phyloP scores from a whole-genome alignment of 192 early-diverging fungal species.

The Chytriomyces sp. region DNA sequence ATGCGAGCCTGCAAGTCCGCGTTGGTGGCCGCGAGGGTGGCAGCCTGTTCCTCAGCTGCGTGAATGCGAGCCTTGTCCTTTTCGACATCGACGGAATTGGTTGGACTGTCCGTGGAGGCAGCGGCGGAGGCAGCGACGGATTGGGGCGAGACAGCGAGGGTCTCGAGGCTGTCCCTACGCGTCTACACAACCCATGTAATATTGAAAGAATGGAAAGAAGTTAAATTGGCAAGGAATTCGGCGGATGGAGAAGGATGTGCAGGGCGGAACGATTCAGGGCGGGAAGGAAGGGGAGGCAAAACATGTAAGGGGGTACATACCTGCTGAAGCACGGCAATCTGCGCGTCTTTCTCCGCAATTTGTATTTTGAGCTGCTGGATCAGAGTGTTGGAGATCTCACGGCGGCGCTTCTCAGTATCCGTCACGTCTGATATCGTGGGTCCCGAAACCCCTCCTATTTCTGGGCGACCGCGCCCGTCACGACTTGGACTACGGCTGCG shows the following conservation, averaged over 20 bases:
- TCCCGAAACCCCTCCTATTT: no score
- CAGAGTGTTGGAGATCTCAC: not conserved
- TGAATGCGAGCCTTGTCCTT: not conserved
- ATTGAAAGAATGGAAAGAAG: no score
- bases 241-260: not conserved
- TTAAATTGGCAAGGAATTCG: no score
- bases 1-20: not conserved
- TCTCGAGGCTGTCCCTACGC: not conserved
- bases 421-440: no score
- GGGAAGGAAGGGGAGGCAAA: not conserved
- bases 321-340: not conserved
- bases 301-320: not conserved
- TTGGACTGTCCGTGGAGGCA: not conserved
- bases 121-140: not conserved
- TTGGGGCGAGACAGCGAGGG: not conserved
- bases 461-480: no score
- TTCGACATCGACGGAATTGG: not conserved
- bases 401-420: not conserved
- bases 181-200: no score
- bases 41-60: not conserved
- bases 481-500: no score
- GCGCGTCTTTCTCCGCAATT: not conserved
- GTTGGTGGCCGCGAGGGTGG: not conserved
- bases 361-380: not conserved
- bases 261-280: not conserved